Base-by-base conservation (phyloP, 352 stramenopile genomes). In the Globisporangium viniferum region DNA sequence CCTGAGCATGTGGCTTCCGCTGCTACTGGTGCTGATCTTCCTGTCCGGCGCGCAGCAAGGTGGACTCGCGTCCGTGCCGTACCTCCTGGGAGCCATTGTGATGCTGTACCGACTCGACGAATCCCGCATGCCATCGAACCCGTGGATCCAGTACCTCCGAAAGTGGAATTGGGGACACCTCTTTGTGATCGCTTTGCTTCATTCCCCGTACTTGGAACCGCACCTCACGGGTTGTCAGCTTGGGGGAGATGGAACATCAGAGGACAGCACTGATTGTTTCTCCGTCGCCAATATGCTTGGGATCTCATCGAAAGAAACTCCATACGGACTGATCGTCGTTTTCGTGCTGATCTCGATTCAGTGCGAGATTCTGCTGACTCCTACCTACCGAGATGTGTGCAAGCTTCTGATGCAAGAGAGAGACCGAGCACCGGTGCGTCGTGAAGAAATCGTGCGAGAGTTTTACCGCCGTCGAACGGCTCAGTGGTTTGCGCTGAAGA, bases 291-390 rank as follows among this genome's bases (percentile, higher is more conserved):
- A 91, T 49, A 56, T 93, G 1, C 69, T 95, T 4, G 89, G 89
- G 1, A 72, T 96, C 10, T 76, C 87, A 54, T 78, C 77, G 5
- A 72, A 70, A 22, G 78, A 69, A 29, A 79, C 81, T 35, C 85
- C 87, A 0, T 77, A 83, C 54, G 84, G 84, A 2, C 73, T 93
- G 20, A 95, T 96, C 63, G 79, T 78, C 4, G 84, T 95, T 5
- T 96, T 93, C 55, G 77, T 92, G 22, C 49, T 95, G 60, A 91
- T 94, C 62, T 90, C 85, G 10, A 88, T 96, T n/a, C 87, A 94
- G 64, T 90, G 82, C 27, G 85, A 96, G 51, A 87, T 96, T 49
- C 67, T 93, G 20, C 55, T 76, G 12, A 84, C 82, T 1, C 72
- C 77, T 6, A 82, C 82, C 4, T 96, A 94, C 44, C 73, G 66